These are phyloP conservation scores for Mikania micrantha DNA, from an alignment of 129 eudicot genomes.

Conservation along the genomic window DNA sequence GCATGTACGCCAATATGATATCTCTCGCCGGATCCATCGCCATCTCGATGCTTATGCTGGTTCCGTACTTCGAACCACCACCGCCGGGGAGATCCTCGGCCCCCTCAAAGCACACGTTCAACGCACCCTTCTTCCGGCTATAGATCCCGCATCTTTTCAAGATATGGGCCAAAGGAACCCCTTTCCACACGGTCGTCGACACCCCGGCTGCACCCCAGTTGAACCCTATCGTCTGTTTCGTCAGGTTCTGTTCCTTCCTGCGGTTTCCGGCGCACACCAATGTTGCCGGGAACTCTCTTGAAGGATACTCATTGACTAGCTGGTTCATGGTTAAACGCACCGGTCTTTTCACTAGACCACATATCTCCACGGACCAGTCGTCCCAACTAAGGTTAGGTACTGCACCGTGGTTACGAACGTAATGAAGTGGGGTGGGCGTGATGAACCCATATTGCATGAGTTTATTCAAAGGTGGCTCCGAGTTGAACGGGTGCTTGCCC, in stretches of 20 bases:
- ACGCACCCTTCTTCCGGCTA: constrained; percentile 50
- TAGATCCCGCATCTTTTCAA: constrained; percentile 64
- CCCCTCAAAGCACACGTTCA: constrained; percentile 89
- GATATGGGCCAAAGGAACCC: constrained; percentile 56
- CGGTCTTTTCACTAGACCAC: constrained; percentile 67
- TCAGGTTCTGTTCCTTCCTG: constrained; percentile 79
- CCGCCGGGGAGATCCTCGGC: constrained; percentile 93
- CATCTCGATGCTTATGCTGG: constrained; percentile 55
- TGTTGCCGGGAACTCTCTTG: constrained; percentile 57
- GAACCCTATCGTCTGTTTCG: constrained; percentile 72
- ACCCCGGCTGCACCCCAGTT: constrained; percentile 92
- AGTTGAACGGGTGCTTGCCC: constrained; percentile 93
- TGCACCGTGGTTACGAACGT: constrained; percentile 85
- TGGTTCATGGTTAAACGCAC: constrained; percentile 59
- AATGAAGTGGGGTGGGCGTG: constrained; percentile 86
- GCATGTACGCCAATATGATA: constrained; percentile 83
- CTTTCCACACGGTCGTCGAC: constrained; percentile 87
- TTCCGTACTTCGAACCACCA: constrained; percentile 89
- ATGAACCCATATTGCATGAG: constrained; percentile 98
- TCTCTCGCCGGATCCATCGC: constrained; percentile 89
- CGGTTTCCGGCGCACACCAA: constrained; percentile 94
- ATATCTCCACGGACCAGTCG: constrained; percentile 78
- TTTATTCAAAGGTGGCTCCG: constrained; percentile 74
- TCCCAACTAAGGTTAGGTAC: constrained; percentile 66
- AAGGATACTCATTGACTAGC: constrained; percentile 47